These are phyloP conservation scores for Avicennia marina DNA, from an alignment of 257 asterid genomes.

Conservation along the genomic window DNA sequence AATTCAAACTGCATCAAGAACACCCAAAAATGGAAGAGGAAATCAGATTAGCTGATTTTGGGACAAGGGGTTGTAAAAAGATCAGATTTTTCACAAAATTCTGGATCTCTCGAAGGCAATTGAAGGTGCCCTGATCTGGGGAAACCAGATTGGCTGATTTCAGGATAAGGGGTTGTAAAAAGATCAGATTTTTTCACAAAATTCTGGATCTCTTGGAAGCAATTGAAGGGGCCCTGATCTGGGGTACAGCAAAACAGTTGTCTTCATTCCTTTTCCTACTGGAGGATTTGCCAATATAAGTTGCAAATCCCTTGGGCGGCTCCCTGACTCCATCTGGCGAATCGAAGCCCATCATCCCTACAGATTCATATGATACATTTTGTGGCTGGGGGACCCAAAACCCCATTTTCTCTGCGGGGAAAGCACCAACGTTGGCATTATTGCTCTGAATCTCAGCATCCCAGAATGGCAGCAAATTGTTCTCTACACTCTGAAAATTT, in stretches of 20 bases:
- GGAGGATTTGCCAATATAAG: slow-evolving; percentile 25
- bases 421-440: slow-evolving; percentile 17
- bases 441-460: slow-evolving; percentile 27
- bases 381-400: slow-evolving; percentile 60
- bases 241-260: slow-evolving; percentile 72
- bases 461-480: slow-evolving; percentile 52
- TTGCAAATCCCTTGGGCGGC: slow-evolving; percentile 22
- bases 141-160: too few species aligned
- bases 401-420: slow-evolving; percentile 40
- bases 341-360: slow-evolving; percentile 26
- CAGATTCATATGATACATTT: slow-evolving; percentile 31
- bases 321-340: slow-evolving; percentile 36
- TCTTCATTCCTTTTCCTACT: slow-evolving; percentile 49
- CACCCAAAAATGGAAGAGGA: too few species aligned
- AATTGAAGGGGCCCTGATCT: slow-evolving; percentile 47
- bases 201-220: slow-evolving; percentile 48
- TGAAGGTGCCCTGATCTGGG: too few species aligned
- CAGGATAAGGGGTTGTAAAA: too few species aligned
- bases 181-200: not conserved
- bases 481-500: slow-evolving; percentile 41
- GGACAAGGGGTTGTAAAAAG: too few species aligned
- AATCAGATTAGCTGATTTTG: too few species aligned
- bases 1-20: too few species aligned
- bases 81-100: slow-evolving; percentile 4
- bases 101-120: slow-evolving; percentile 42